Evolutionary conservation across 2,329 filamentous ascomycete genomes (phyloP).

Genomic region (Cladosporium sp.): DNA sequence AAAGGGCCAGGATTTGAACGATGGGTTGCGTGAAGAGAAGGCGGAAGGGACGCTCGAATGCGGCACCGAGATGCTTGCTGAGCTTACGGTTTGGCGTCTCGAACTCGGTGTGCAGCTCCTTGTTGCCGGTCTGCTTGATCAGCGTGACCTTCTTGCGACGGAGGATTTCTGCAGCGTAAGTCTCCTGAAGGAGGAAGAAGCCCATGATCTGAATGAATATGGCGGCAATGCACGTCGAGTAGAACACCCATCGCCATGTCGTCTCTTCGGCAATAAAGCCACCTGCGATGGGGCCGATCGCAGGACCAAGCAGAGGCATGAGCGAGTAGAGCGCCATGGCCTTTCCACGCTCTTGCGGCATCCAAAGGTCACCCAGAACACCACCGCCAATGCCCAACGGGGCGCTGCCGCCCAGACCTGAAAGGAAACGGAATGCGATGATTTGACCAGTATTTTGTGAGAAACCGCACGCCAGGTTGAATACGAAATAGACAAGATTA

Average conservation of each 20-base stretch:
- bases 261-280: slow-evolving; percentile 58
- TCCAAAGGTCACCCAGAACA: slow-evolving; percentile 49
- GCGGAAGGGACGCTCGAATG: slow-evolving; percentile 30
- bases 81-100: slow-evolving; percentile 31
- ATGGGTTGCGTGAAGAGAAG: slow-evolving; percentile 33
- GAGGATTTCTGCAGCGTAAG: slow-evolving; percentile 60
- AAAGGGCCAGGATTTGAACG: slow-evolving; percentile 31
- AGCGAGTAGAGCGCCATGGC: slow-evolving; percentile 59
- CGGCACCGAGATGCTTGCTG: slow-evolving; percentile 26
- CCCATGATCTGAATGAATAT: slow-evolving; percentile 56
- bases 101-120: slow-evolving; percentile 49
- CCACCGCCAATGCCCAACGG: slow-evolving; percentile 34
- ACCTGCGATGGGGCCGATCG: slow-evolving; percentile 59
- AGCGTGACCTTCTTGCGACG: slow-evolving; percentile 51
- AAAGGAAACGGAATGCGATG: slow-evolving; percentile 34
- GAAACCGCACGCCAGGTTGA: slow-evolving; percentile 34
- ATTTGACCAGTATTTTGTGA: slow-evolving; percentile 26
- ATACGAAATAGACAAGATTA: slow-evolving; percentile 33
- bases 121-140: slow-evolving; percentile 54
- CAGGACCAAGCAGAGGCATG: slow-evolving; percentile 59
- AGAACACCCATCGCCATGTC: slow-evolving; percentile 71
- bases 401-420: slow-evolving; percentile 33
- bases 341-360: slow-evolving; percentile 55
- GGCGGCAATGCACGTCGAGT: slow-evolving; percentile 57
- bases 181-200: slow-evolving; percentile 58